A percentile compares a stretch with the other conserved stretches of the same genome.
phyloP scores from a whole-genome alignment of 148 eudicot species.

The Rhododendron ferrugineum region DNA sequence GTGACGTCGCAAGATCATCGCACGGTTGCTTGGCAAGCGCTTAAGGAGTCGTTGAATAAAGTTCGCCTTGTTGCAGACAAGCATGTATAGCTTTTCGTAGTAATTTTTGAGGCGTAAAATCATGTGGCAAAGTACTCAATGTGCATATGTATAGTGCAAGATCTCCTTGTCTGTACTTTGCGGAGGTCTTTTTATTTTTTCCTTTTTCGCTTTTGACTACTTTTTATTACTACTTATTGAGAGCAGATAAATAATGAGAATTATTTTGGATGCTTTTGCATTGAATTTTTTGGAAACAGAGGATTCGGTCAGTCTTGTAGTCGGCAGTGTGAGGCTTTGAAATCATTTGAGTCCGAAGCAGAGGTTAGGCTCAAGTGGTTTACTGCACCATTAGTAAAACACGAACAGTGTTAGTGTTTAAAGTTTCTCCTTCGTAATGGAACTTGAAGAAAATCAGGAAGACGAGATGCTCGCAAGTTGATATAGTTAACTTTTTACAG shows the following conservation, averaged over 20 bases:
- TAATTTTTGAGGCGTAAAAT: background rate
- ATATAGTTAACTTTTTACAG: no score
- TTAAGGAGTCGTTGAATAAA: constrained; percentile 62
- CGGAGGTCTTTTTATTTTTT: background rate
- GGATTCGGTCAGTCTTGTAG: background rate
- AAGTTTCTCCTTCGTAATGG: no score
- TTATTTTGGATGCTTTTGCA: background rate
- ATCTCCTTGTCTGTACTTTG: background rate
- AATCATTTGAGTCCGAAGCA: no score
- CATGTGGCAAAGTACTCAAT: background rate
- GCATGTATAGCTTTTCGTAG: constrained; percentile 15
- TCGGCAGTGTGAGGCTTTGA: no score
- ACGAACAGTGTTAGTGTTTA: no score
- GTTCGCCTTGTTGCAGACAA: constrained; percentile 56
- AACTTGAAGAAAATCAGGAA: no score
- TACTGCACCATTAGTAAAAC: no score
- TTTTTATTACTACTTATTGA: background rate
- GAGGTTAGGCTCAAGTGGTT: no score
- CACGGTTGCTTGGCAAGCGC: constrained; percentile 74
- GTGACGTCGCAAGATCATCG: constrained; percentile 64
- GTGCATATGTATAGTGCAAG: background rate
- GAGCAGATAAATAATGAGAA: background rate
- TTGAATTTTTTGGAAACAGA: background rate
- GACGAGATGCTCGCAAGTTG: no score
- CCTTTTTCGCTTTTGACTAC: background rate